These are phyloP conservation scores for Piromyces sp. DNA, from an alignment of 192 early-diverging fungal species.

Conservation along the genomic window DNA sequence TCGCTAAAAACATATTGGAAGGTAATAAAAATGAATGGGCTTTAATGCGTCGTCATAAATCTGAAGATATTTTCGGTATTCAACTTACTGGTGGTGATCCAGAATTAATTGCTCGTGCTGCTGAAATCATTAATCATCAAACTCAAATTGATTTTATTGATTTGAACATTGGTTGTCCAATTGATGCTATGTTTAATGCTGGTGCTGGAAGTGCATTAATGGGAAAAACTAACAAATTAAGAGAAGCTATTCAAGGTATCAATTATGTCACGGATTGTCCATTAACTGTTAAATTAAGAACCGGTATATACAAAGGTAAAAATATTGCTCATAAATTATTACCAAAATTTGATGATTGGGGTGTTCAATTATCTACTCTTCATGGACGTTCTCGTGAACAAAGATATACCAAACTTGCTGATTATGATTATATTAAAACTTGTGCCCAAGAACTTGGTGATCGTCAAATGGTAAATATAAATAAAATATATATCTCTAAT, in stretches of 20 bases:
- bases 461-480: background rate
- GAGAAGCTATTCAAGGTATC: slow-evolving; percentile 60
- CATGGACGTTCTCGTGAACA: slow-evolving; percentile 86
- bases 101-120: background rate
- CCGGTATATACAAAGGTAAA: slow-evolving; percentile 40
- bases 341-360: slow-evolving; percentile 43
- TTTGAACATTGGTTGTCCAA: slow-evolving; percentile 91
- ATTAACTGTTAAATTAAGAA: slow-evolving; percentile 82
- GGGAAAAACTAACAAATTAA: slow-evolving; percentile 39
- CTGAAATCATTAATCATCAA: background rate
- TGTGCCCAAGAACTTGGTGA: slow-evolving; percentile 10
- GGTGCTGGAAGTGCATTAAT: slow-evolving; percentile 76
- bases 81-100: slow-evolving; percentile 20
- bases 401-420: slow-evolving; percentile 72
- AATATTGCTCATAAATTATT: slow-evolving; percentile 57
- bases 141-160: slow-evolving; percentile 73
- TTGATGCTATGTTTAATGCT: slow-evolving; percentile 62
- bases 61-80: slow-evolving; percentile 84
- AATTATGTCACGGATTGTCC: slow-evolving; percentile 52
- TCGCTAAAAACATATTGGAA: slow-evolving; percentile 17
- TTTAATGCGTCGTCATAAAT: slow-evolving; percentile 59
- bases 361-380: slow-evolving; percentile 47
- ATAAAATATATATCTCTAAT: no score
- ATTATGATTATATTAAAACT: slow-evolving; percentile 79
- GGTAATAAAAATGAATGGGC: slow-evolving; percentile 66